Conservation (phyloP, 2,329 filamentous ascomycete genomes). For the Neoascochyta sp. region DNA sequence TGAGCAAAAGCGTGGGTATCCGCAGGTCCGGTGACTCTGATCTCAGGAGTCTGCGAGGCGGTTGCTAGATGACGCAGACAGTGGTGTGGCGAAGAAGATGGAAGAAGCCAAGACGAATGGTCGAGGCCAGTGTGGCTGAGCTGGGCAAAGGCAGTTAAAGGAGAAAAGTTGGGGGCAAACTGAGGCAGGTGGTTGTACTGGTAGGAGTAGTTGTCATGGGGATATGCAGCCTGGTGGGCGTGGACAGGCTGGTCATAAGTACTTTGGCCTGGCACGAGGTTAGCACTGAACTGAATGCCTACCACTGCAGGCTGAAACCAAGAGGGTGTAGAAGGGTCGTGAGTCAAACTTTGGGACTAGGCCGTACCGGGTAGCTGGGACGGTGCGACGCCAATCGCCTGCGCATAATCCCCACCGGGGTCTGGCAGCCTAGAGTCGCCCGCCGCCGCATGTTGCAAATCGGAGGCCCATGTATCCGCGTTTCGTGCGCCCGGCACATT, state of each 20-base stretch:
- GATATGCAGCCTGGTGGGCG: conserved; percentile 18
- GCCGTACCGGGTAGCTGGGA: conserved; percentile 21
- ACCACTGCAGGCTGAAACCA: conserved; percentile 27
- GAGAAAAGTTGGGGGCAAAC: conserved; percentile 22
- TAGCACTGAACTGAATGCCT: conserved; percentile 7
- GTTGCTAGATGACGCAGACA: conserved; percentile 36
- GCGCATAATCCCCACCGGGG: conserved; percentile 11
- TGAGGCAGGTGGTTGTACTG: too few relatives aligned
- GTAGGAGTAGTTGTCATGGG: conserved; percentile 19
- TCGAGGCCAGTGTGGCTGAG: conserved; percentile 22
- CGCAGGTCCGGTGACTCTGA: conserved; percentile 31
- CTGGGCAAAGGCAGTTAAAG: conserved; percentile 30
- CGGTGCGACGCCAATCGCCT: conserved; percentile 12
- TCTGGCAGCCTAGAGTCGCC: conserved; percentile 22
- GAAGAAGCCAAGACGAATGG: conserved; percentile 27
- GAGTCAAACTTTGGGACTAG: conserved; percentile 20
- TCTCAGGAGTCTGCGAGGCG: conserved; percentile 19
- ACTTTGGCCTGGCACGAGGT: conserved; percentile 22
- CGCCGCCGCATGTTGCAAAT: conserved; percentile 18
- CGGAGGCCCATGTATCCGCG: conserved; percentile 27
- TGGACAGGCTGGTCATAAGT: conserved; percentile 30
- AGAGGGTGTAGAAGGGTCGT: conserved; percentile 13
- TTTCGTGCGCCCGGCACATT: conserved; percentile 30
- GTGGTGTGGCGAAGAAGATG: conserved; percentile 28
- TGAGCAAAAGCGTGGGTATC: conserved; percentile 24